These are phyloP conservation scores for Lichtheimia hyalospora DNA, from an alignment of 371 early-diverging fungal genomes.

Conservation along the genomic window DNA sequence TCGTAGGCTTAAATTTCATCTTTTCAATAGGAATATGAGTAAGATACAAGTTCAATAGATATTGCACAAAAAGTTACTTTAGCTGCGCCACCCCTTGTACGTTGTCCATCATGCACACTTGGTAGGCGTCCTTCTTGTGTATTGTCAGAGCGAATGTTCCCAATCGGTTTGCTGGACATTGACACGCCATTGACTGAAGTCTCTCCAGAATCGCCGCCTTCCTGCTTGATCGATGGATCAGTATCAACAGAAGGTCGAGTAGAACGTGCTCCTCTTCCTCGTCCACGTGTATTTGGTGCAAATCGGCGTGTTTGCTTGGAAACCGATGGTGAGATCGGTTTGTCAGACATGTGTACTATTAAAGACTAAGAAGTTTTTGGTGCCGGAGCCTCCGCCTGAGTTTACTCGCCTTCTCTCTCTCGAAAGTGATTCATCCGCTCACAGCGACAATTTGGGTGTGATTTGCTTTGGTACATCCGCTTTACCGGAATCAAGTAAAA, in stretches of 20 bases:
- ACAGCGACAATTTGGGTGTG: too few relatives aligned
- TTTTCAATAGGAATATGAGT: slow-evolving; percentile 4
- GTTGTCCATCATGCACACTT: slow-evolving; percentile 45
- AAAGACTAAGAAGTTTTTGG: too few relatives aligned
- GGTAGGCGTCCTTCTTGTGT: slow-evolving; percentile 36
- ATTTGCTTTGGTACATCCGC: too few relatives aligned
- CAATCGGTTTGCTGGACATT: slow-evolving; percentile 20
- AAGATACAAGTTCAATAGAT: background rate
- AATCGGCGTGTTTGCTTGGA: slow-evolving; percentile 39
- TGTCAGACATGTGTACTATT: background rate
- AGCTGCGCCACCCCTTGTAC: slow-evolving; percentile 47
- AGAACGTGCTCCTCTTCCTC: slow-evolving; percentile 11
- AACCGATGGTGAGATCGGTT: slow-evolving; percentile 26
- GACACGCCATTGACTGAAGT: background rate
- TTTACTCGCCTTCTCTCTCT: too few relatives aligned
- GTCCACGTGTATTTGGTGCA: slow-evolving; percentile 29
- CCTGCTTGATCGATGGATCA: background rate
- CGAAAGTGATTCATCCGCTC: too few relatives aligned
- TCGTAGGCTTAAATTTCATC: slow-evolving; percentile 68
- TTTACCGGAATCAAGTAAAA: too few relatives aligned
- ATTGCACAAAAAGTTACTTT: slow-evolving; percentile 31
- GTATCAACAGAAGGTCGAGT: background rate
- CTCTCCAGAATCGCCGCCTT: slow-evolving; percentile 5
- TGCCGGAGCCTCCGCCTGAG: too few relatives aligned
- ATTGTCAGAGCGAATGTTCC: slow-evolving; percentile 38